Evolutionary conservation across 768 basidiomycete genomes (phyloP).

Genomic region (Ramaria rubella): DNA sequence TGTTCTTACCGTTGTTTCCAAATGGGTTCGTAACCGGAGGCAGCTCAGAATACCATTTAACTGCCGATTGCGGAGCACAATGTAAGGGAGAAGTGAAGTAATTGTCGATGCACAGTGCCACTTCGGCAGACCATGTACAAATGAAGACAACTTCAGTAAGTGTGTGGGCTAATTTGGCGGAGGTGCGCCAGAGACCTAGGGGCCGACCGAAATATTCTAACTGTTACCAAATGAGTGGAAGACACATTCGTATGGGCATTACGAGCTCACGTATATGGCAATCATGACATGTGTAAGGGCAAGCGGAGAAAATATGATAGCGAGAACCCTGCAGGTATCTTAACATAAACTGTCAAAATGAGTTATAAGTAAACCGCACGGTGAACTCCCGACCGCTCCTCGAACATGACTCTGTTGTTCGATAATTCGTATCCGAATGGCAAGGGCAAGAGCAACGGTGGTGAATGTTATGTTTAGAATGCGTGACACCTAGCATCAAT

Average conservation of each 20-base stretch:
- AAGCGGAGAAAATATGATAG: slow-evolving; percentile 79
- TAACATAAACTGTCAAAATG: not conserved
- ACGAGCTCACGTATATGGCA: slow-evolving; percentile 71
- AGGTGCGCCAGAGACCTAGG: slow-evolving; percentile 87
- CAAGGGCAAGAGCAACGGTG: slow-evolving; percentile 69
- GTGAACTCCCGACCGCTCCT: slow-evolving; percentile 78
- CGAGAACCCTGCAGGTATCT: slow-evolving; percentile 50
- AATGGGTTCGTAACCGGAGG: slow-evolving; percentile 40
- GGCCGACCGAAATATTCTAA: slow-evolving; percentile 91
- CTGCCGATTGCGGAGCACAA: slow-evolving; percentile 54
- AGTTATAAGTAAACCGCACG: slow-evolving; percentile 39
- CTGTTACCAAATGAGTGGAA: slow-evolving; percentile 34
- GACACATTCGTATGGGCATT: slow-evolving; percentile 12
- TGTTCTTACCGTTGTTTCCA: slow-evolving; percentile 33
- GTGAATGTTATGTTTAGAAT: slow-evolving; percentile 81
- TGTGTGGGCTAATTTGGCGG: slow-evolving; percentile 79
- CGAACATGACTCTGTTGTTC: slow-evolving; percentile 45
- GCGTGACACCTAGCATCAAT: slow-evolving; percentile 59
- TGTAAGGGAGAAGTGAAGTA: slow-evolving; percentile 83
- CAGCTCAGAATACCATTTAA: slow-evolving; percentile 69
- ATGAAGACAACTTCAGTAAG: slow-evolving; percentile 85
- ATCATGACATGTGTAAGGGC: slow-evolving; percentile 81
- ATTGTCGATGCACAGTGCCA: slow-evolving; percentile 87
- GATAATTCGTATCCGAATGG: slow-evolving; percentile 60
- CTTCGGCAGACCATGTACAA: slow-evolving; percentile 87